Evolutionary conservation across 202 grass and related monocot species (phyloP), one percentile per base, ranked within the genome.

Genomic region (Digitaria exilis): DNA sequence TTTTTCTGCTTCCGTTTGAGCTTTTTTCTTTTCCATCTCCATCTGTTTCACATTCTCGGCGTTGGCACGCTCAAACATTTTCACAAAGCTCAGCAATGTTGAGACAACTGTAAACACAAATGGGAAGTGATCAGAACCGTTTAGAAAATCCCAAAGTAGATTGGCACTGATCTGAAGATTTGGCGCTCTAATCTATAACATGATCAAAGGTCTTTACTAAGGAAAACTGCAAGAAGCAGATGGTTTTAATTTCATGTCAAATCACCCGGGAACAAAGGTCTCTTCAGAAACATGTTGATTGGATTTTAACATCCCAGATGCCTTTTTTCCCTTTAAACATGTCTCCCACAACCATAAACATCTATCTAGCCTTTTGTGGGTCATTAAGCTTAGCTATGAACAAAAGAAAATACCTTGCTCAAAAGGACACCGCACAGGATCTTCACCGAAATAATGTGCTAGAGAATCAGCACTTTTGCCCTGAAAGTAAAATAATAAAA

Each of bases 361-460:
- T 41, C 31, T 34, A 84, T 73, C 52, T 50, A 54, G 21, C 37
- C 66, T 88, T 79, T 58, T 59, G 37, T 17, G 14, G 68, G 46
- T 28, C 34, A 62, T 44, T 80, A 31, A 69, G 26, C 26, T 69
- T 80, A 71, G 71, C 24, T 69, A 77, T 86, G 48, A 29, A 73
- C 15, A 51, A 65, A 67, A 76, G 45, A 71, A 95, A 86, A 80
- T 93, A 97, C 94, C 94, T 89, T 90, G 91, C 81, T 97, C 94
- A 28, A 93, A 97, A 63, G 94, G 89, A 64, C 91, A 97, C 64
- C 90, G 88, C 56, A 59, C 58, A 62, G 90, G 90, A 82, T 97
- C 94, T 91, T 97, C 94, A 78, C 94, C 94, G 67, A 97, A 97
- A 89, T 93, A 97, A 78, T 72, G 84, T 58, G 82, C 81, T 76